A percentile compares a stretch with the other conserved stretches of the same genome.
Evolutionary conservation across 2,329 filamentous ascomycete species (phyloP).

Genomic region (Penicillium verrucosum): DNA sequence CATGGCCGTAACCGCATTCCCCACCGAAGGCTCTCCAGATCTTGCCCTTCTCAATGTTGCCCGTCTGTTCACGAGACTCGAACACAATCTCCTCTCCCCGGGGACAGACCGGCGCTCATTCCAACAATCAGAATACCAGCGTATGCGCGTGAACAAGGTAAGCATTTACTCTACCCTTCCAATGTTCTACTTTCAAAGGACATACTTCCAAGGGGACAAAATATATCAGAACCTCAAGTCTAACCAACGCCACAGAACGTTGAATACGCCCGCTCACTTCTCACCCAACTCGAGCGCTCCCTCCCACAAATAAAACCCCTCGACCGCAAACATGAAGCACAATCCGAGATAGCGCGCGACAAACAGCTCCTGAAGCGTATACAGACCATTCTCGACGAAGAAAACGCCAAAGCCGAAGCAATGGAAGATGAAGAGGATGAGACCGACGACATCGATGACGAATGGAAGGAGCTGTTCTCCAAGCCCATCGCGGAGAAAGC

Average conservation of each 20-base stretch:
- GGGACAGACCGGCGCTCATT: slow-evolving; percentile 37
- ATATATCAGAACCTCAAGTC: not conserved
- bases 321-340: slow-evolving; percentile 38
- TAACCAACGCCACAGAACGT: slow-evolving; percentile 35
- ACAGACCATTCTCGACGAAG: slow-evolving; percentile 33
- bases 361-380: slow-evolving; percentile 35
- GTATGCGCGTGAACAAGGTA: slow-evolving; percentile 43
- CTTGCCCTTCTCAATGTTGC: slow-evolving; percentile 40
- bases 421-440: slow-evolving; percentile 12
- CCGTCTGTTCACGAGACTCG: slow-evolving; percentile 43
- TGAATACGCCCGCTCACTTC: slow-evolving; percentile 44
- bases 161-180: not conserved
- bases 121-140: slow-evolving; percentile 42
- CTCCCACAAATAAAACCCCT: slow-evolving; percentile 41
- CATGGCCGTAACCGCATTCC: slow-evolving; percentile 20
- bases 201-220: not conserved
- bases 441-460: slow-evolving; percentile 20
- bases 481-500: slow-evolving; percentile 23
- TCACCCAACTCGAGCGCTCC: slow-evolving; percentile 41
- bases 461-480: slow-evolving; percentile 27
- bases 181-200: not conserved
- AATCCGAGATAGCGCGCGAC: slow-evolving; percentile 41
- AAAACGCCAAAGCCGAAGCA: slow-evolving; percentile 24
- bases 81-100: slow-evolving; percentile 43
- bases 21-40: slow-evolving; percentile 24